Percentiles rank a stretch among this genome's conserved stretches.
phyloP scores from a whole-genome alignment of 192 early-diverging fungal genomes.

The Nowakowskiella sp. region DNA sequence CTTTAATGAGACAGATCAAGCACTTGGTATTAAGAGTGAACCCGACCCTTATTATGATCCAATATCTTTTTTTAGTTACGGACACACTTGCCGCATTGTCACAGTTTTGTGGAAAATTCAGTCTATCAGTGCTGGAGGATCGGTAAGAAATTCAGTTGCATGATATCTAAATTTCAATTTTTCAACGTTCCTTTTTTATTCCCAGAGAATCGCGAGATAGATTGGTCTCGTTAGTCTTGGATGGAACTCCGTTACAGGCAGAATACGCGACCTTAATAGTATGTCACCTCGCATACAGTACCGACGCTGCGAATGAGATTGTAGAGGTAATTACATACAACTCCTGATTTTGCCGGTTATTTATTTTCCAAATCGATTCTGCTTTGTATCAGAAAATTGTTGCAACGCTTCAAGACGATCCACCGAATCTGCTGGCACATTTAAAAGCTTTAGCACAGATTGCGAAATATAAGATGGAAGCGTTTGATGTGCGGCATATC shows the following conservation, averaged over 20 bases:
- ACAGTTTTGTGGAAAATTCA: slow-evolving; percentile 60
- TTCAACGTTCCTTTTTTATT: slow-evolving; percentile 3
- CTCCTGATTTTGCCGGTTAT: no score
- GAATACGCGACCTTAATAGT: slow-evolving; percentile 66
- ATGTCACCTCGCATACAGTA: slow-evolving; percentile 44
- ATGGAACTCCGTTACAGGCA: slow-evolving; percentile 56
- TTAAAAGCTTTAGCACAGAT: slow-evolving; percentile 56
- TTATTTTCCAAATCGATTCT: no score
- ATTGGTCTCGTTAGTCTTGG: slow-evolving; percentile 36
- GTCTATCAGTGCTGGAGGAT: slow-evolving; percentile 38
- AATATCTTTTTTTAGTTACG: slow-evolving; percentile 15
- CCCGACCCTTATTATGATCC: background rate
- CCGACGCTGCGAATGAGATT: slow-evolving; percentile 39
- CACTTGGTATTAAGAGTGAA: slow-evolving; percentile 8
- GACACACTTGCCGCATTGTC: slow-evolving; percentile 58
- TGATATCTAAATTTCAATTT: slow-evolving; percentile 10
- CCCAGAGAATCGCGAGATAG: slow-evolving; percentile 24
- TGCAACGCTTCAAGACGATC: slow-evolving; percentile 18
- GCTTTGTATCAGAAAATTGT: slow-evolving; percentile 19
- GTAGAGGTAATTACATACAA: slow-evolving; percentile 26
- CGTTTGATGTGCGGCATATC: slow-evolving; percentile 45
- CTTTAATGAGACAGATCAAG: slow-evolving; percentile 25
- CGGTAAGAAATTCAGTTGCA: slow-evolving; percentile 18
- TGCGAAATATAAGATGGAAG: slow-evolving; percentile 43
- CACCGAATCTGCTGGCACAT: slow-evolving; percentile 29